Evolutionary conservation across 345 rosid genomes (phyloP), one percentile per base, ranked within the genome.

Genomic region (Populus tremula): DNA sequence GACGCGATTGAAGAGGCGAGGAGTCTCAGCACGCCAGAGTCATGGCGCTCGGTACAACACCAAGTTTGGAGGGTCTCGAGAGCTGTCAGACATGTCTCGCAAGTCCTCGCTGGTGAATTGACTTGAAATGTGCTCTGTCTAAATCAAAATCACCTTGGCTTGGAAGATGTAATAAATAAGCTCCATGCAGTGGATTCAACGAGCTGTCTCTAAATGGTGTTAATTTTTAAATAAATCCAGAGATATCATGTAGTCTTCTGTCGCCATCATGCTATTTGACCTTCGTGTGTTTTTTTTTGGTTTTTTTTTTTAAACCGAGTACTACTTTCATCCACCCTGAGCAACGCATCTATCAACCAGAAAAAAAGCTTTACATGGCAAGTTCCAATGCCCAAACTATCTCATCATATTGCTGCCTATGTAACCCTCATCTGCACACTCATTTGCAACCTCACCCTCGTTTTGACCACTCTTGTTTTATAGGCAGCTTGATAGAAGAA

Each of bases 51-150:
- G 70, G 97, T 92, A 63, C 96, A 92, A 76, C 96, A 92, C 23
- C 90, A 92, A 84, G 89, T 91, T 11, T 92, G 97, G 94, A 87
- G 96, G 85, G 90, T 91, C 76, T 81, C 94, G 25, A 87, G 98
- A 86, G 96, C 87, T 71, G 64, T 92, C 70, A 80, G 78, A 78
- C 93, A 91, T 35, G 93, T 87, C 61, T 87, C 96, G 33, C 80
- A 83, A 66, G 94, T 92, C 77, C 91, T 92, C 64, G 77, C 76
- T 74, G 94, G 97, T 59, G 83, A 85, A 66, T 78, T 94, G 67
- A 92, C 87, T 70, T 94, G 87, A 91, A 82, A n/a, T 0, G 4
- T 21, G 14, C 67, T 23, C 1, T 5, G 67, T 47, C 41, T 23
- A 54, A 43, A 69, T 33, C 49, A 8, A 23, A 20, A 33, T 6